Percentiles rank a stretch among this genome's conserved stretches.
Evolutionary conservation across 2,329 filamentous ascomycete genomes (phyloP).

Genomic region (Chaetomium sp.): DNA sequence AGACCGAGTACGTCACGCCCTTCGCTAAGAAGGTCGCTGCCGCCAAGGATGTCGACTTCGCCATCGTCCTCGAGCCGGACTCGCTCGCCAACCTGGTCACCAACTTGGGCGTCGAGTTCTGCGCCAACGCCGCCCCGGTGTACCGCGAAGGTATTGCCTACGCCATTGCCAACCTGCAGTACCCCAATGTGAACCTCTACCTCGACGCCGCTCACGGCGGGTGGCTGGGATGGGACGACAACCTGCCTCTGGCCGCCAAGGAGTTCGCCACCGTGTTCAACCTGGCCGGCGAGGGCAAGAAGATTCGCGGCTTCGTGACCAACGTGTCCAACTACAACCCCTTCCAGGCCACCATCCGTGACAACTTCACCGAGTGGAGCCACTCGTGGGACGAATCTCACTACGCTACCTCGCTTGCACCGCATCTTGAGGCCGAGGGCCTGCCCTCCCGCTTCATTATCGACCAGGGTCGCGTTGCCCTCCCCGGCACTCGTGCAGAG

Average conservation of each 20-base stretch:
- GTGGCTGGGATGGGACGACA: conserved; percentile 37
- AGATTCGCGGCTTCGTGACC: conserved; percentile 37
- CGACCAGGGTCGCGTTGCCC: conserved; percentile 37
- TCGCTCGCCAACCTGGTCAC: conserved; percentile 38
- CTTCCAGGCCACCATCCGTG: conserved; percentile 33
- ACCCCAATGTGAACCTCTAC: conserved; percentile 34
- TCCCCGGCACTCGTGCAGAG: conserved; percentile 31
- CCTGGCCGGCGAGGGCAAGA: conserved; percentile 27
- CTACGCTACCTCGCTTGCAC: conserved; percentile 34
- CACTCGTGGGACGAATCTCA: conserved; percentile 36
- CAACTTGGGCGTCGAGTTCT: conserved; percentile 33
- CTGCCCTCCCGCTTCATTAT: conserved; percentile 40
- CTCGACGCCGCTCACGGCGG: conserved; percentile 38
- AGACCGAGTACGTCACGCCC: conserved; percentile 35
- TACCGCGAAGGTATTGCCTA: conserved; percentile 39
- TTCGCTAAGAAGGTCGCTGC: conserved; percentile 33
- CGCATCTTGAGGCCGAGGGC: conserved; percentile 32
- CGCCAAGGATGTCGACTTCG: conserved; percentile 35
- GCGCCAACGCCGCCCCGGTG: conserved; percentile 31
- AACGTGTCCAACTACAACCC: conserved; percentile 42
- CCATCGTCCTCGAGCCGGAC: conserved; percentile 40
- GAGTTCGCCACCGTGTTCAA: conserved; percentile 35
- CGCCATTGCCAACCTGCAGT: conserved; percentile 35
- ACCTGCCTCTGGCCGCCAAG: conserved; percentile 35
- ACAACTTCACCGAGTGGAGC: conserved; percentile 36